Base-by-base conservation (phyloP, 371 early-diverging fungal genomes). In the Nematocida sp. region DNA sequence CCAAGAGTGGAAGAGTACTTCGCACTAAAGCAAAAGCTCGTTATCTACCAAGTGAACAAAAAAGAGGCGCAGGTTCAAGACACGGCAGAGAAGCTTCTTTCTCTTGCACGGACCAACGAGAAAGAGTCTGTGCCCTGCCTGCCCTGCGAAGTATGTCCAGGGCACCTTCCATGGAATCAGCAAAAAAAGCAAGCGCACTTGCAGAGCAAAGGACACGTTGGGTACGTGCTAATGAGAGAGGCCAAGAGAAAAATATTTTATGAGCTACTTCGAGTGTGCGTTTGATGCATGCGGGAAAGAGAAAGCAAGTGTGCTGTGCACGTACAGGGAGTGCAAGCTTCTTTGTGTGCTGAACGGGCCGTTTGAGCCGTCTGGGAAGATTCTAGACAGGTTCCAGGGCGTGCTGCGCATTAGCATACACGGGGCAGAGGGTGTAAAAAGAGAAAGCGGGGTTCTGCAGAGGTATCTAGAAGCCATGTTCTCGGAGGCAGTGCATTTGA, bases 261-360 rank as follows among this genome's bases (percentile, higher is more conserved):
- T 38, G 48, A 37, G 21, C 17, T 70, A 57, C 58, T 45, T 70
- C 19, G 74, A 70, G 67, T 70, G 62, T 27, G 58, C 36, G 34
- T 70, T 48, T 34, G 32, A 60, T 23, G 49, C 60, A 8, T 32
- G 76, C 17, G 74, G 74, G 15, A 70, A 17, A 13, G 62, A 60
- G 17, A 45, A 48, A 37, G 50, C 31, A 2, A 45, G 74, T 21
- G 62, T 57, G 8, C 3, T 70, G 7, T 34, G 32, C 7, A 48
- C 8, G 19, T 38, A 50, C 34, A 50, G 37, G n/a, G 63, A 31
- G 8, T 57, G 45, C 11, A 60, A 60, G 34, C 17, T 58, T 7
- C 27, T 70, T 0, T 37, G n/a, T 5, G 19, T 62, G 23, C 32
- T 70, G 25, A 51, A 60, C 23, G 74, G 74, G 15, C 74, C 74